Percentiles rank a stretch among this genome's conserved stretches.
These are phyloP conservation scores for Colletotrichum tofieldiae DNA, from an alignment of 2,329 filamentous ascomycete species.

Conservation along the genomic window DNA sequence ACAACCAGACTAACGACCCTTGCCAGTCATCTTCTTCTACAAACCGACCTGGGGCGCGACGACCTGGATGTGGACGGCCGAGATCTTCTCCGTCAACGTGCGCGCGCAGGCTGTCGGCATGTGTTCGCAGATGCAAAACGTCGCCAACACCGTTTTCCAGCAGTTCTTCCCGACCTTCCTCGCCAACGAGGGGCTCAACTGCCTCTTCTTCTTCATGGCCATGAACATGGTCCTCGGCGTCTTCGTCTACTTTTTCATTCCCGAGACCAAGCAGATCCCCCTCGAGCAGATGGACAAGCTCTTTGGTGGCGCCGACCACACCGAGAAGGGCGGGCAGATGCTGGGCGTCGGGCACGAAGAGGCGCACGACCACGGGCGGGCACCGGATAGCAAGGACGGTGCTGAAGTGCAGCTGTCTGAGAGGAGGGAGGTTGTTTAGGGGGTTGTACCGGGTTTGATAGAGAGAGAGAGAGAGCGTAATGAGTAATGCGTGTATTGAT, in stretches of 20 bases:
- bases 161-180: slow-evolving; percentile 81
- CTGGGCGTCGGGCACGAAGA: slow-evolving; percentile 46
- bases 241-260: slow-evolving; percentile 67
- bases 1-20: neutral
- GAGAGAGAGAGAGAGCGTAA: neutral
- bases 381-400: slow-evolving; percentile 21
- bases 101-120: slow-evolving; percentile 80
- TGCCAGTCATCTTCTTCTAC: slow-evolving; percentile 70
- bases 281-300: slow-evolving; percentile 71
- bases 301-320: slow-evolving; percentile 71
- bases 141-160: slow-evolving; percentile 78
- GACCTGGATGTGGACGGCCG: slow-evolving; percentile 80
- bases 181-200: slow-evolving; percentile 65
- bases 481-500: slow-evolving; percentile 21
- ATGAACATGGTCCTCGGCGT: slow-evolving; percentile 63
- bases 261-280: slow-evolving; percentile 65
- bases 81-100: slow-evolving; percentile 81
- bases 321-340: slow-evolving; percentile 67
- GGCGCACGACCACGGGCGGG: neutral
- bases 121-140: slow-evolving; percentile 73
- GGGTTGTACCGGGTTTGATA: neutral
- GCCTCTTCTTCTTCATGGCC: slow-evolving; percentile 57
- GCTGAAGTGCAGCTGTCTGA: slow-evolving; percentile 1
- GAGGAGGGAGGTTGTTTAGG: slow-evolving; percentile 7
- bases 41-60: slow-evolving; percentile 81